Evolutionary conservation across 495 filamentous ascomycete species (phyloP).

Genomic region (Penicillium maclennaniae): DNA sequence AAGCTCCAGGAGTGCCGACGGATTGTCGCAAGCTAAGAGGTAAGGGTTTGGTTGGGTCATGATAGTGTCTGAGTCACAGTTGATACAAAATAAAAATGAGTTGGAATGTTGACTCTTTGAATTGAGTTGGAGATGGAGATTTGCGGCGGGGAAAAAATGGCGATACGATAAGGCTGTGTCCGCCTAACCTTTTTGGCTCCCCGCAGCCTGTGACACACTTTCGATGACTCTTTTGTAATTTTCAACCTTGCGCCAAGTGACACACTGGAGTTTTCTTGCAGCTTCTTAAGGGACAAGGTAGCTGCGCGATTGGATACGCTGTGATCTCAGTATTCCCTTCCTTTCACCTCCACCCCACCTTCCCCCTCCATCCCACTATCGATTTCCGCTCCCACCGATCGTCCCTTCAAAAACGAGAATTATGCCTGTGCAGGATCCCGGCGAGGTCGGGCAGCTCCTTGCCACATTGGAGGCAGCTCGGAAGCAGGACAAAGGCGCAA

Average conservation of each 20-base stretch:
- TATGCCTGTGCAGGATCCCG: conserved; percentile 57
- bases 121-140: neutral
- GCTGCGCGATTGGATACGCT: neutral
- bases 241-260: neutral
- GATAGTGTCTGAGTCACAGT: conserved; percentile 15
- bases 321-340: neutral
- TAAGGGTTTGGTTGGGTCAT: conserved; percentile 66
- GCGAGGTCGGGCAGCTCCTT: conserved; percentile 58
- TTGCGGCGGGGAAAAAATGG: conserved; percentile 4
- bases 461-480: conserved; percentile 51
- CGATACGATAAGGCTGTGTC: conserved; percentile 13
- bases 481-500: conserved; percentile 40
- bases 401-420: conserved; percentile 1
- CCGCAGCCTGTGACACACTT: conserved; percentile 19
- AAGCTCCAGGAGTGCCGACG: conserved; percentile 58
- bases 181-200: conserved; percentile 24
- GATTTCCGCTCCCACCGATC: conserved; percentile 1
- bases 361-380: conserved; percentile 13
- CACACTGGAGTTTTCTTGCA: neutral
- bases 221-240: conserved; percentile 14
- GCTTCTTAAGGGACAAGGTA: neutral
- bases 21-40: conserved; percentile 74
- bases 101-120: neutral
- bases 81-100: neutral
- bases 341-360: conserved; percentile 1